Base-by-base conservation (phyloP, 2,329 filamentous ascomycete species). In the Sarocladium oryzae region DNA sequence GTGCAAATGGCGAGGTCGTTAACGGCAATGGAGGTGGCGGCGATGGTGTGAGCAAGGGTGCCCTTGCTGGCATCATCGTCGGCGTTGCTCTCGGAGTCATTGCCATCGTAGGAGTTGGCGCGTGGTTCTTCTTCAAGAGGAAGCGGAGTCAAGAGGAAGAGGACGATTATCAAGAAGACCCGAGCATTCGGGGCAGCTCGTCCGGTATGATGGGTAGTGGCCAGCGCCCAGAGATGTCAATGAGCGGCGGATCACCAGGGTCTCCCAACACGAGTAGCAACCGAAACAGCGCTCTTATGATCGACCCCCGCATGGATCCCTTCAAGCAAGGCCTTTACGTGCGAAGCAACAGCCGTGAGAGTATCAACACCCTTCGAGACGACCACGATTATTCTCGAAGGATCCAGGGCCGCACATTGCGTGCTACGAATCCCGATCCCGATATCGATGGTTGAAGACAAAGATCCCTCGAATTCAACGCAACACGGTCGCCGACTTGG, bases 311-410 rank as follows among this genome's bases (percentile, higher is more conserved):
- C 40, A 76, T 85, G 69, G 78, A 85, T 58, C 81, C 81, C 1
- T 82, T 78, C 55, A 74, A 77, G 45, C 72, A 74, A 32, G 76
- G 75, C 16, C 67, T 83, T 11, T 85, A 84, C 61, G 68, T 70
- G 38, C 71, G 77, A 23, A 82, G 75, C 58, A 77, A 77, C 62
- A 84, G 81, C 58, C 75, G 76, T 54, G 81, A 85, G 61, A 85
- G 81, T 60, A 67, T 85, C 60, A 79, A 79, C 57, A 84, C 81
- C 1, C 66, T 85, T 4, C 77, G 77, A 52, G 82, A 85, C 60
- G 79, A 85, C 55, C 79, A 82, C 53, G 82, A 85, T 57, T 85
- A 85, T 60, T 84, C 81, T 35, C 71, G 82, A 56, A 71, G 74
- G 56, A 80, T 85, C 13, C 77, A 76, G 48, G 68, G 74, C 9